Conservation (phyloP, 257 asterid species). For the Prunella vulgaris region DNA sequence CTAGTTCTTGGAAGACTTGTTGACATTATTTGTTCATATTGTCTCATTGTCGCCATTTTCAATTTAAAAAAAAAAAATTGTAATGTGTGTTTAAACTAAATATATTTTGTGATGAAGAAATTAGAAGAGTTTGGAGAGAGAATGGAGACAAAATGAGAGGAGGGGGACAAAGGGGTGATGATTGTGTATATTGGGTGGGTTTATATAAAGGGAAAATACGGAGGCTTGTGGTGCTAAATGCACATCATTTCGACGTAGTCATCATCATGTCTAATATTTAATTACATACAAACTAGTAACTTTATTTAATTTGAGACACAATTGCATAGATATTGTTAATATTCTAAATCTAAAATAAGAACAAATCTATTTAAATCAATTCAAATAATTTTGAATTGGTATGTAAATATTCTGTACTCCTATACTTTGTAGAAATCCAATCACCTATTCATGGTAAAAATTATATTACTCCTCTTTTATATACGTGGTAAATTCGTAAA, state of each 20-base stretch:
- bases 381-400: no score
- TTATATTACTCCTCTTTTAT: no score
- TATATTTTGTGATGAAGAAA: no score
- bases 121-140: background rate
- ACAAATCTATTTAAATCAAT: no score
- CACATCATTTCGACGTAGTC: background rate
- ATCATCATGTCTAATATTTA: background rate
- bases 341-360: no score
- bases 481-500: no score
- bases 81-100: no score
- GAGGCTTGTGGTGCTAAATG: constrained; percentile 14
- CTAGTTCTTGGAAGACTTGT: constrained; percentile 20
- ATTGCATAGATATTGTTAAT: no score
- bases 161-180: background rate
- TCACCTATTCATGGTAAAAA: no score
- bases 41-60: constrained; percentile 11
- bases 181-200: background rate
- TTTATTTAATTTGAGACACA: background rate
- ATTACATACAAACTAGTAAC: background rate
- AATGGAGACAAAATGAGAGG: background rate
- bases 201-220: constrained; percentile 11
- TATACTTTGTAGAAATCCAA: no score
- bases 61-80: no score
- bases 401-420: no score
- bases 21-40: constrained; percentile 25